Conservation (phyloP, 352 stramenopile species). For the Globisporangium nunn region DNA sequence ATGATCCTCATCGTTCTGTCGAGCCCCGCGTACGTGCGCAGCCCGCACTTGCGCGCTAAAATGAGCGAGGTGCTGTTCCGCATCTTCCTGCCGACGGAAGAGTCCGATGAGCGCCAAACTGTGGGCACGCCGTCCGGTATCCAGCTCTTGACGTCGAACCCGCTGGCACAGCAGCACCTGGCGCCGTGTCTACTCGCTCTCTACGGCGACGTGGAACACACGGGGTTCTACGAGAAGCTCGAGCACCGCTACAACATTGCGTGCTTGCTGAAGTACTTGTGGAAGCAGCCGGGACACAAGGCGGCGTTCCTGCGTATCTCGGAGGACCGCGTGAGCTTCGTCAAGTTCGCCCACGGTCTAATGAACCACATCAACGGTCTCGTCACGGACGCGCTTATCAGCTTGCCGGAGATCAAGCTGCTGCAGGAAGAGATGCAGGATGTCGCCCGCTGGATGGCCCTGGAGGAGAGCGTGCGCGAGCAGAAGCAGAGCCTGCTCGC, state of each 20-base stretch:
- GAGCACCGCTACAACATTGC: constrained; percentile 95
- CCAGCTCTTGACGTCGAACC: constrained; percentile 55
- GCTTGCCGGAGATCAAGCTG: constrained; percentile 92
- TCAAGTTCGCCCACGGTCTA: constrained; percentile 98
- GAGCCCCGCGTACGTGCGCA: constrained; percentile 77
- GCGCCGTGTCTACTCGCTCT: constrained; percentile 94
- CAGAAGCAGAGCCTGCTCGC: constrained; percentile 80
- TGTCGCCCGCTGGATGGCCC: constrained; percentile 57
- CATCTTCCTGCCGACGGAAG: constrained; percentile 90
- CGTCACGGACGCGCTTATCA: constrained; percentile 94
- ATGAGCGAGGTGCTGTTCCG: constrained; percentile 95
- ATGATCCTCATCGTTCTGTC: constrained; percentile 91
- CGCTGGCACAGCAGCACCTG: constrained; percentile 78
- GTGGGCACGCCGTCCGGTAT: constrained; percentile 37
- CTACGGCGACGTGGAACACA: constrained; percentile 98
- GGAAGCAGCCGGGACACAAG: constrained; percentile 92
- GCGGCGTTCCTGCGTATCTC: constrained; percentile 92
- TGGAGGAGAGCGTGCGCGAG: constrained; percentile 89
- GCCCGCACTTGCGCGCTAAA: constrained; percentile 92
- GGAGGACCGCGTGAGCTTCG: constrained; percentile 90
- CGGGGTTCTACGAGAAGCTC: constrained; percentile 98
- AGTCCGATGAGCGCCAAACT: constrained; percentile 71
- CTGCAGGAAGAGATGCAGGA: constrained; percentile 90
- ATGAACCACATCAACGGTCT: constrained; percentile 99
- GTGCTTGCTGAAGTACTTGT: constrained; percentile 96